phyloP scores from a whole-genome alignment of 495 filamentous ascomycete species.

The Wilcoxina mikolae region DNA sequence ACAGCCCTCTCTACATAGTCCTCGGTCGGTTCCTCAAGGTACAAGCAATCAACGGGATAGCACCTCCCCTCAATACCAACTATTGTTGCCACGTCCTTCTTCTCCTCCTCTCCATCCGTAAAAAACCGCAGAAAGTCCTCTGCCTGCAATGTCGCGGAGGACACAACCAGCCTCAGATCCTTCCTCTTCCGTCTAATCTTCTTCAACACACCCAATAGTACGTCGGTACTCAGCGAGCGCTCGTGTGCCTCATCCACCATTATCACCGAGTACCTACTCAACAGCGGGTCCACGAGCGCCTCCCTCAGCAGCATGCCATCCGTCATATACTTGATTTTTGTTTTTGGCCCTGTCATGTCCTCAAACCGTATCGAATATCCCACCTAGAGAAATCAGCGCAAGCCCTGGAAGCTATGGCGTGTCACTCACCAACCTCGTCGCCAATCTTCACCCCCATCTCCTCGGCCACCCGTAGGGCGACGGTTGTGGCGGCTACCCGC shows the following conservation, averaged over 20 bases:
- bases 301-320: slow-evolving; percentile 91
- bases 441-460: slow-evolving; percentile 84
- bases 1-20: slow-evolving; percentile 81
- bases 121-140: slow-evolving; percentile 83
- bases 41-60: slow-evolving; percentile 83
- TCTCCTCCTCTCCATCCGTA: slow-evolving; percentile 30
- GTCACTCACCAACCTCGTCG: slow-evolving; percentile 43
- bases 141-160: slow-evolving; percentile 86
- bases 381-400: slow-evolving; percentile 35
- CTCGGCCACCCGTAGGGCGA: slow-evolving; percentile 79
- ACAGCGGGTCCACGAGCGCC: slow-evolving; percentile 77
- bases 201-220: slow-evolving; percentile 85
- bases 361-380: slow-evolving; percentile 96
- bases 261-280: slow-evolving; percentile 88
- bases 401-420: background rate
- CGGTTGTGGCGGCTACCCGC: slow-evolving; percentile 81
- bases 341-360: slow-evolving; percentile 76
- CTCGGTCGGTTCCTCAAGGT: slow-evolving; percentile 63
- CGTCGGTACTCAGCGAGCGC: slow-evolving; percentile 82
- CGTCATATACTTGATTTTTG: slow-evolving; percentile 89
- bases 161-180: slow-evolving; percentile 79
- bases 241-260: slow-evolving; percentile 99
- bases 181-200: slow-evolving; percentile 73
- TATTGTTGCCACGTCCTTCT: slow-evolving; percentile 46
- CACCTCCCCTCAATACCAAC: slow-evolving; percentile 82